Base-by-base conservation (phyloP, 495 filamentous ascomycete species). In the Podospora bellae-mahoneyi region DNA sequence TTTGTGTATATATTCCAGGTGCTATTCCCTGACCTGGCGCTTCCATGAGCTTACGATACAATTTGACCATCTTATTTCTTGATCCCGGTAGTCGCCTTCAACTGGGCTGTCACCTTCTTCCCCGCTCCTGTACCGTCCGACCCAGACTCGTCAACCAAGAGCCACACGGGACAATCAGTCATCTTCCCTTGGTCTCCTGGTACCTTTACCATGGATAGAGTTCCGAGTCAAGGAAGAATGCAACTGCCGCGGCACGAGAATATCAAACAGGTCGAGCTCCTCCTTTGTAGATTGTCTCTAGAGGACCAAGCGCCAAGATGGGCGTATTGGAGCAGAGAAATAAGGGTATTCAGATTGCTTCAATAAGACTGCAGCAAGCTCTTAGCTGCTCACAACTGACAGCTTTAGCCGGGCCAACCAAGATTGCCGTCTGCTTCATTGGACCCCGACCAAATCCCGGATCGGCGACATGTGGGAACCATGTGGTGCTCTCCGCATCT, bases 331-430 rank as follows among this genome's bases (percentile, higher is more conserved):
- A 63, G 20, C 18, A 34, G 19, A 7, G 56, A 48, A 18, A 16
- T 48, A 48, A 48, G 39, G 13, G 13, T 10, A 2, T 1, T 18
- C 16, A 69, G 57, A 65, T 66, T 62, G 59, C 13, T 5, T 68
- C n/a, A 19, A 66, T 61, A 66, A 20, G 55, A 48, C 54, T 27
- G 39, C 48, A 28, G 61, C 18, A 19, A 6, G 5, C 30, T 32
- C 9, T 15, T 28, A 16, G 54, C 19, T 55, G n/a, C 18, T 23
- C 13, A 60, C 57, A 30, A 54, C 26, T 64, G 30, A 27, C 62
- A 27, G 2, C 61, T 68, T 68, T 68, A 68, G 20, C 66, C 66
- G 66, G 48, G 30, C 66, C 60, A 68, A 60, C 62, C 54, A 48
- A 6, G n/a, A 13, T 7, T 19, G 19, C 26, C 63, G n/a, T 5